Conservation (phyloP, 2,329 filamentous ascomycete species). For the Thelonectria blattea region DNA sequence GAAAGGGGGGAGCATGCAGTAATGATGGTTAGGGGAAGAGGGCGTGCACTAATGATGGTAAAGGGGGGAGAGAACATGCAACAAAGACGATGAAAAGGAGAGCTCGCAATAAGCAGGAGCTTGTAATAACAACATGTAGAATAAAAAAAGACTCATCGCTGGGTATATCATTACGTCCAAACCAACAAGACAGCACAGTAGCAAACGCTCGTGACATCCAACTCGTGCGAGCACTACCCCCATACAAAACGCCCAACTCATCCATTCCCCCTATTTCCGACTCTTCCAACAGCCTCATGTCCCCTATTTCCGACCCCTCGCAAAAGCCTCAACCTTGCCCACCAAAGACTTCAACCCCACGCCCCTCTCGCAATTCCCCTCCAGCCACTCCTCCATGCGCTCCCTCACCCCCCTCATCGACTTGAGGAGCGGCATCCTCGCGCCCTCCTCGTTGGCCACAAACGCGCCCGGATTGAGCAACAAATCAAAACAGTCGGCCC, state of each 20-base stretch:
- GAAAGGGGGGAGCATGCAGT: no score
- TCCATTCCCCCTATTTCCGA: neutral
- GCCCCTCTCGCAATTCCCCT: constrained; percentile 81
- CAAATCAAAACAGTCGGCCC: constrained; percentile 82
- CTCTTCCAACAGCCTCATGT: no score
- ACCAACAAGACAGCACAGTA: constrained; percentile 7
- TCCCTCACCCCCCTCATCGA: constrained; percentile 73
- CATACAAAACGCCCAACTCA: constrained; percentile 6
- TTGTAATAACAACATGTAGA: neutral
- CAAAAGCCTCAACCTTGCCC: constrained; percentile 64
- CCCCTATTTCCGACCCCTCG: constrained; percentile 43
- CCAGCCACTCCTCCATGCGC: constrained; percentile 84
- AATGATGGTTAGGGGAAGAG: neutral
- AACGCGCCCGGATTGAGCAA: constrained; percentile 81
- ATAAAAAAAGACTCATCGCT: neutral
- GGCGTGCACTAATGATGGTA: no score
- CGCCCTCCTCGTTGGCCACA: constrained; percentile 67
- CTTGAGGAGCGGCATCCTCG: constrained; percentile 74
- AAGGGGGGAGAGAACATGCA: no score
- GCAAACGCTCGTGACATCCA: constrained; percentile 13
- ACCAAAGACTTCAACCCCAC: constrained; percentile 74
- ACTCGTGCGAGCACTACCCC: neutral
- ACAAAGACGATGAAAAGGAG: no score
- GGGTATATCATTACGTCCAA: constrained; percentile 18
- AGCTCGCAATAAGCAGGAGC: no score